A percentile compares a stretch with the other conserved stretches of the same genome.
These are phyloP conservation scores for Cordyceps pruinosa DNA, from an alignment of 2,329 filamentous ascomycete genomes.

Conservation along the genomic window DNA sequence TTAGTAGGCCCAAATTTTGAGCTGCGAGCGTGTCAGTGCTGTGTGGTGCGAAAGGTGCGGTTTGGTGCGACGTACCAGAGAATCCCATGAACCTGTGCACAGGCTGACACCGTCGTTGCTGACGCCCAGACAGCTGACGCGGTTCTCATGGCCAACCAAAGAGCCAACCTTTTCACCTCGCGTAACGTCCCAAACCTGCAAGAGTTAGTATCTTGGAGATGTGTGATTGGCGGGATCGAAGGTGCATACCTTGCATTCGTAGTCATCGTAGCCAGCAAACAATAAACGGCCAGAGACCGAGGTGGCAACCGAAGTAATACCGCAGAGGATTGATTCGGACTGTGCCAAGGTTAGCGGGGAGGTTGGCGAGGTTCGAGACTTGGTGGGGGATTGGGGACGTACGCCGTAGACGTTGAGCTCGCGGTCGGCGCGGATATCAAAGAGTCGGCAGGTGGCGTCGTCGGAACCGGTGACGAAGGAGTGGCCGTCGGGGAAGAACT, in stretches of 20 bases:
- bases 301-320: slow-evolving; percentile 96
- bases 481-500: slow-evolving; percentile 98
- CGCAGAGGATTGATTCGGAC: slow-evolving; percentile 96
- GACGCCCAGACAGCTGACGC: slow-evolving; percentile 95
- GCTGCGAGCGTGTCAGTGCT: slow-evolving; percentile 43
- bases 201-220: slow-evolving; percentile 13
- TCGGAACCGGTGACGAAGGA: slow-evolving; percentile 97
- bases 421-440: slow-evolving; percentile 94
- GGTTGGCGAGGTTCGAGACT: no score
- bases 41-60: slow-evolving; percentile 16
- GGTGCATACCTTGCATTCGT: slow-evolving; percentile 89
- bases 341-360: slow-evolving; percentile 35
- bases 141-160: slow-evolving; percentile 94
- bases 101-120: slow-evolving; percentile 99
- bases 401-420: slow-evolving; percentile 63
- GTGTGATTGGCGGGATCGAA: not conserved
- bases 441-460: slow-evolving; percentile 92
- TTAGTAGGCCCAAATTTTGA: slow-evolving; percentile 85
- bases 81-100: slow-evolving; percentile 99
- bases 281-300: slow-evolving; percentile 92
- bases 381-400: slow-evolving; percentile 27
- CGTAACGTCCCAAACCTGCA: slow-evolving; percentile 92
- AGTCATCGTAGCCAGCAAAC: slow-evolving; percentile 97
- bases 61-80: slow-evolving; percentile 65
- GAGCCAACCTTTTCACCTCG: slow-evolving; percentile 96